Conservation (phyloP, 345 rosid species). For the Euphorbia lathyris region DNA sequence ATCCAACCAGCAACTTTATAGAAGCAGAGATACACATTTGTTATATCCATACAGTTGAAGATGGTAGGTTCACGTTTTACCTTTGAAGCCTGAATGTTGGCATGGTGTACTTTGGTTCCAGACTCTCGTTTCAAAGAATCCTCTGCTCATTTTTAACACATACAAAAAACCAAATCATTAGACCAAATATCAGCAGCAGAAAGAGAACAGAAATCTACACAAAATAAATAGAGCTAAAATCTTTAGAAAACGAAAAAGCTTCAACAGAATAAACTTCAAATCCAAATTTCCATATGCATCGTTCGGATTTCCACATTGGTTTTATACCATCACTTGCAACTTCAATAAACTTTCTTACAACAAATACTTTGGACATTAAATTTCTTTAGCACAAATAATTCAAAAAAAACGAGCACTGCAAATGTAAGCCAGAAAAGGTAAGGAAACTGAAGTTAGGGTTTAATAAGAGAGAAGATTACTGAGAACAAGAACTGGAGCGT, state of each 20-base stretch:
- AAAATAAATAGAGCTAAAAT: neutral
- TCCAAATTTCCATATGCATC: neutral
- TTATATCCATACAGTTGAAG: neutral
- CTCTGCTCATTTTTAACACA: slow-evolving; percentile 45
- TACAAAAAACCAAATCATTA: slow-evolving; percentile 6
- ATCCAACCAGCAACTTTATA: no score
- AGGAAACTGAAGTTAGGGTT: neutral
- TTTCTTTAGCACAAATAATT: neutral
- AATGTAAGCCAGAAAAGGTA: neutral
- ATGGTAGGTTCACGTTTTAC: slow-evolving; percentile 17
- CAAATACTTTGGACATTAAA: neutral
- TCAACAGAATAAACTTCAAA: neutral
- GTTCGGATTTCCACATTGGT: neutral
- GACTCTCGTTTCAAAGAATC: slow-evolving; percentile 95
- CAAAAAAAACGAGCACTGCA: neutral
- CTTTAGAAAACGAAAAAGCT: neutral
- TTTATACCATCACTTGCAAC: no score
- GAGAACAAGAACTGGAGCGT: slow-evolving; percentile 80
- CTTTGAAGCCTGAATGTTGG: slow-evolving; percentile 89
- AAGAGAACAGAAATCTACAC: neutral
- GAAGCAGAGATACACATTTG: neutral
- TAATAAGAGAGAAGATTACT: slow-evolving; percentile 39
- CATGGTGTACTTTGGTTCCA: slow-evolving; percentile 87
- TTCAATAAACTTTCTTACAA: neutral
- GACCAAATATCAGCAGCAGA: neutral